Evolutionary conservation across 176 grass and related monocot species (phyloP), one percentile per base, ranked within the genome.

Genomic region (Echinochloa phyllopogon): DNA sequence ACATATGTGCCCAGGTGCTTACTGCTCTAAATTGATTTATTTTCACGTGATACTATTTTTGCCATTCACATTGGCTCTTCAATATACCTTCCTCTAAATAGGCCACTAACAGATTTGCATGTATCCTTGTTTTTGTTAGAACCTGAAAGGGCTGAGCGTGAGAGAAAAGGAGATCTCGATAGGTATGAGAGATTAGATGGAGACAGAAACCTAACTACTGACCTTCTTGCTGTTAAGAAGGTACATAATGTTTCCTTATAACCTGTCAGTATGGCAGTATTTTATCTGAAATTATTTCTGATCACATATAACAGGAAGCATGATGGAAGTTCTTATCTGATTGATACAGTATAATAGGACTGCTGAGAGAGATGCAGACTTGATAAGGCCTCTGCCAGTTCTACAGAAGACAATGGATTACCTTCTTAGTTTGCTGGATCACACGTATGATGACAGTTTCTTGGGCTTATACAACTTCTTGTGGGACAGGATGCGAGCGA

Each of bases 151-250:
- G 86, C 81, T 6, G 96, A 98, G 78, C 91, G 96, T 36, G 93
- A 95, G 86, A 98, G 96, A 74, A 98, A 98, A 87, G 96, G 96
- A 69, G 96, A 98, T 90, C 96, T 98, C 8, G 96, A 98, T 87
- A 98, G 72, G 76, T 93, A 95, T 21, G 96, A 98, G 73, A 82
- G 96, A 71, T 79, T 94, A 68, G 87, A 83, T 81, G 96, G 96
- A 80, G 91, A 94, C 24, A 93, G 91, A 92, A 98, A 98, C 87
- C 87, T 90, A 90, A 98, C 96, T 10, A 93, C 87, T 80, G 87
- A 94, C 71, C 87, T 85, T 88, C 89, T 98, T 45, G 91, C 93
- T 82, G 93, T 98, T 65, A 98, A 98, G 85, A 95, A 98, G 96
- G 96, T 94, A 82, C 13, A 39, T 68, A 59, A 15, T 88, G 38